Conservation (phyloP, 2,329 filamentous ascomycete genomes). For the Trichophyton rubrum region DNA sequence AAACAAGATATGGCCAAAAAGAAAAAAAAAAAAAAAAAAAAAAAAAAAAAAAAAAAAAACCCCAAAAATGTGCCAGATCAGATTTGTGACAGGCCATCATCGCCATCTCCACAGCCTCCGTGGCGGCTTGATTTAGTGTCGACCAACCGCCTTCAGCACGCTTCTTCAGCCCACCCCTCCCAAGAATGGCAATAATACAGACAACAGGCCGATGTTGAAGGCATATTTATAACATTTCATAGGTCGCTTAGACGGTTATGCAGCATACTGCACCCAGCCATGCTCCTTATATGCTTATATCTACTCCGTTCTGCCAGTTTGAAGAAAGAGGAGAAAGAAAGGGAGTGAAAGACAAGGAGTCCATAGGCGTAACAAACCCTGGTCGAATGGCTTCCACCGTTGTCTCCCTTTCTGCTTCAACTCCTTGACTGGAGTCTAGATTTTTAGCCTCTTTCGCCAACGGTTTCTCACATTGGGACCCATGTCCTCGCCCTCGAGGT, state of each 20-base stretch:
- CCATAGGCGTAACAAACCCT: not conserved
- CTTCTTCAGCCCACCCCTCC: not conserved
- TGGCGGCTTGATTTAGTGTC: not conserved
- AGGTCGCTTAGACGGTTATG: not conserved
- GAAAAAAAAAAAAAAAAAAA: not conserved
- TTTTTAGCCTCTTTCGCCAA: constrained; percentile 1
- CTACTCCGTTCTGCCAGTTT: not conserved
- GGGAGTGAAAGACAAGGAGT: not conserved
- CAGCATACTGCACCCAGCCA: not conserved
- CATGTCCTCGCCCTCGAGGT: not conserved
- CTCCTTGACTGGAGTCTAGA: not conserved
- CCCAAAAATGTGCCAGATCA: constrained; percentile 1
- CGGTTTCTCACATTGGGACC: not conserved
- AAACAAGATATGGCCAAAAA: not conserved
- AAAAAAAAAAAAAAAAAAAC: not conserved
- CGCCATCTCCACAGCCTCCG: not conserved
- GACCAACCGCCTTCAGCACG: not conserved
- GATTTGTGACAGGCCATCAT: not conserved
- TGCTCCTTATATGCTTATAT: not conserved
- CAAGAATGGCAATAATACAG: not conserved
- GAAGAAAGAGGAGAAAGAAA: not conserved
- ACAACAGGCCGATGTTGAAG: not conserved
- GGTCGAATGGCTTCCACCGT: not conserved
- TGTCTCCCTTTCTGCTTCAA: not conserved
- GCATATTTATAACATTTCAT: not conserved